Evolutionary conservation across 805 yeast genomes (phyloP).

Genomic region (Metschnikowia arizonensis): DNA sequence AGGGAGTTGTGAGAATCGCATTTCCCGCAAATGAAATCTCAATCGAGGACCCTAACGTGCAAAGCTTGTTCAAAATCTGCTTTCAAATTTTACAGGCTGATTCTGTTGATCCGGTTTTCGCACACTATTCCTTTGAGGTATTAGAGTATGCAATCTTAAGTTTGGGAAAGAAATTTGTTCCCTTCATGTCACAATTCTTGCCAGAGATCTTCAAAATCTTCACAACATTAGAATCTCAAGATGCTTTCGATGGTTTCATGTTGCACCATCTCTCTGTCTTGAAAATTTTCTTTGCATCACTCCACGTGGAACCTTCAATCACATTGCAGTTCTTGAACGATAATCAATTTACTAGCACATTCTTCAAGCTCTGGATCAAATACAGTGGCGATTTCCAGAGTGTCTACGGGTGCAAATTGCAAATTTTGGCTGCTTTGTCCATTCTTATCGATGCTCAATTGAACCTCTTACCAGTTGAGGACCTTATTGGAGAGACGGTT

Average conservation of each 20-base stretch:
- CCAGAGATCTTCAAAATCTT: conserved; percentile 37
- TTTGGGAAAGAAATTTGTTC: conserved; percentile 28
- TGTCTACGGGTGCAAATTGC: conserved; percentile 53
- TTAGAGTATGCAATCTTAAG: conserved; percentile 34
- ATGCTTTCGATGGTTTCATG: conserved; percentile 44
- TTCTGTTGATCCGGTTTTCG: conserved; percentile 38
- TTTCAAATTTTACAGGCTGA: conserved; percentile 33
- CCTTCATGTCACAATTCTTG: conserved; percentile 30
- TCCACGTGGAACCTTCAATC: conserved; percentile 36
- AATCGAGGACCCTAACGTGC: conserved; percentile 38
- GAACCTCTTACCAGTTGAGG: conserved; percentile 27
- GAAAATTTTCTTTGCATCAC: conserved; percentile 39
- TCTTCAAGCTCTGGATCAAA: conserved; percentile 47
- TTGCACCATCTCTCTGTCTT: conserved; percentile 40
- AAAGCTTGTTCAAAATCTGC: conserved; percentile 34
- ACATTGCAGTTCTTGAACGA: conserved; percentile 37
- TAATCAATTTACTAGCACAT: conserved; percentile 33
- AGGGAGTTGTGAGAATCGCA: conserved; percentile 49
- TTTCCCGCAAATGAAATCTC: conserved; percentile 35
- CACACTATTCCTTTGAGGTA: conserved; percentile 36
- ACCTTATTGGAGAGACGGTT: conserved; percentile 34
- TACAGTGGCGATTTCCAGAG: conserved; percentile 46
- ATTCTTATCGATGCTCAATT: conserved; percentile 32
- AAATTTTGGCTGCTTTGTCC: conserved; percentile 44
- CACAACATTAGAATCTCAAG: conserved; percentile 29